Conservation (phyloP, 2,329 filamentous ascomycete genomes). For the Penicillium sclerotigenum region DNA sequence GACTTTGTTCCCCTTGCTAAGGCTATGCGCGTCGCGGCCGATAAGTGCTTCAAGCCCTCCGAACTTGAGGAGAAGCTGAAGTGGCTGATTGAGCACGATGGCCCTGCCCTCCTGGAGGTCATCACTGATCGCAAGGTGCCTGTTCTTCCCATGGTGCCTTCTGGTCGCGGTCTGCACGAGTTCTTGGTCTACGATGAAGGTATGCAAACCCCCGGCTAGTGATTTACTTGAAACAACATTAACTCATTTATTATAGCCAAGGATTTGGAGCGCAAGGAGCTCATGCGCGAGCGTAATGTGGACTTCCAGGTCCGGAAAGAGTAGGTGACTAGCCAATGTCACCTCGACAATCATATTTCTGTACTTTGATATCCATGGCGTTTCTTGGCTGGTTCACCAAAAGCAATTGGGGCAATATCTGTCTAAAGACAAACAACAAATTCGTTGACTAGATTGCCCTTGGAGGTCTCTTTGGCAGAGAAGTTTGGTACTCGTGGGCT, state of each 20-base stretch:
- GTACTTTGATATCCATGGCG: constrained; percentile 44
- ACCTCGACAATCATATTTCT: constrained; percentile 28
- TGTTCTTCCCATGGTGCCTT: constrained; percentile 96
- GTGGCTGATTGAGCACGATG: constrained; percentile 86
- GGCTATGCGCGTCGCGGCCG: constrained; percentile 80
- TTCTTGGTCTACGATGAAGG: constrained; percentile 84
- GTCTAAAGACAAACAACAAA: constrained; percentile 15
- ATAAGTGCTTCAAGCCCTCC: constrained; percentile 68
- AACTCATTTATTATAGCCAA: constrained; percentile 50
- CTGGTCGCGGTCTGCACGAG: constrained; percentile 81
- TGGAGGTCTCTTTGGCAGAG: constrained; percentile 2
- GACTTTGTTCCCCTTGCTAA: constrained; percentile 92
- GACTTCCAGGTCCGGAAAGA: constrained; percentile 21
- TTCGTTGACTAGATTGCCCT: constrained; percentile 9
- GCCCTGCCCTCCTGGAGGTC: constrained; percentile 90
- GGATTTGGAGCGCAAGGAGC: constrained; percentile 63
- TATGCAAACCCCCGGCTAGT: constrained; percentile 41
- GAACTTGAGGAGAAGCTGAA: constrained; percentile 75
- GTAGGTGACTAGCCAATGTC: constrained; percentile 19
- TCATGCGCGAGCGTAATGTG: constrained; percentile 61
- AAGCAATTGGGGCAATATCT: constrained; percentile 28
- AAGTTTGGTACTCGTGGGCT: background rate
- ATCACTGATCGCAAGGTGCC: constrained; percentile 76
- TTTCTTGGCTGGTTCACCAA: constrained; percentile 38
- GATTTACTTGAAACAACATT: constrained; percentile 4